A percentile compares a stretch with the other conserved stretches of the same genome.
These are phyloP conservation scores for Eragrostis tef DNA, from an alignment of 202 grass and related monocot genomes.

Conservation along the genomic window DNA sequence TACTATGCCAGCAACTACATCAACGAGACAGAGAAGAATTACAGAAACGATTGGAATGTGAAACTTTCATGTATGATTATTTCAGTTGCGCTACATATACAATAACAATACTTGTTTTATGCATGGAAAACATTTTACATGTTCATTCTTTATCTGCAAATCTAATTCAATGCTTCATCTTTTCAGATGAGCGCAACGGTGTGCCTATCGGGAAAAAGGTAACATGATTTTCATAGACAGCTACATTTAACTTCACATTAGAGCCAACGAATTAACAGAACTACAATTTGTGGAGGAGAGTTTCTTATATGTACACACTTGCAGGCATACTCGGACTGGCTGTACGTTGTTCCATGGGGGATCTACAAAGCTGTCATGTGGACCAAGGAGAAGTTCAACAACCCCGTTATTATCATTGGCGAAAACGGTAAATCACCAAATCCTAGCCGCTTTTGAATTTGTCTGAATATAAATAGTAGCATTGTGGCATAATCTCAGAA, in stretches of 20 bases:
- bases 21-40: constrained; percentile 51
- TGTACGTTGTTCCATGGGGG: constrained; percentile 77
- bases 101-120: background rate
- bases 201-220: constrained; percentile 64
- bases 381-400: constrained; percentile 72
- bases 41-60: constrained; percentile 64
- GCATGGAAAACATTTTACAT: background rate
- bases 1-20: constrained; percentile 51
- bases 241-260: constrained; percentile 4
- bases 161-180: constrained; percentile 1
- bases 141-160: background rate
- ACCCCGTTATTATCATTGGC: constrained; percentile 61
- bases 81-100: background rate
- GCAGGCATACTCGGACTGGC: constrained; percentile 70
- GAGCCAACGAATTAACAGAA: background rate
- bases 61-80: constrained; percentile 49
- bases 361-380: constrained; percentile 80
- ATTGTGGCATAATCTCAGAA: background rate
- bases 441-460: background rate
- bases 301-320: constrained; percentile 15
- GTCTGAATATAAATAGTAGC: background rate
- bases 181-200: constrained; percentile 56
- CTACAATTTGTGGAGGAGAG: background rate
- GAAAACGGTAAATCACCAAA: constrained; percentile 61
- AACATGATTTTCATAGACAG: background rate